phyloP scores from a whole-genome alignment of 2,329 filamentous ascomycete species.

The Alternaria burnsii region DNA sequence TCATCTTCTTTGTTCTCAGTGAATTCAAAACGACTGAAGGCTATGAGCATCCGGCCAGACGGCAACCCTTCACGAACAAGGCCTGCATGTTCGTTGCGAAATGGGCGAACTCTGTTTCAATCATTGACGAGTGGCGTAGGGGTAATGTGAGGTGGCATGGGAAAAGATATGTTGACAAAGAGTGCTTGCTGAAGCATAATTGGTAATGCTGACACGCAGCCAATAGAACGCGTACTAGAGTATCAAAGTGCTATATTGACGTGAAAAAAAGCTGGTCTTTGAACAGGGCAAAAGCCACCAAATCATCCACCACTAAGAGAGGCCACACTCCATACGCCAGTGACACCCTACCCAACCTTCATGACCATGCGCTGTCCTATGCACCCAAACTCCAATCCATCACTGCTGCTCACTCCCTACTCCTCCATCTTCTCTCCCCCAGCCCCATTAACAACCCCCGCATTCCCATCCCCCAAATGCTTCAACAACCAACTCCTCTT shows the following conservation, averaged over 20 bases:
- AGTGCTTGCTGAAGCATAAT: too few relatives aligned
- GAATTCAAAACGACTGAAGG: too few relatives aligned
- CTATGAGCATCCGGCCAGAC: too few relatives aligned
- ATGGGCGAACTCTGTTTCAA: too few relatives aligned
- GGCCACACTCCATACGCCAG: not conserved
- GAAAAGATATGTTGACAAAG: rapidly evolving
- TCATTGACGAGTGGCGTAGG: too few relatives aligned
- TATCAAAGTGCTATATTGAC: not conserved
- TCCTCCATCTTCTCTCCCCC: slow-evolving; percentile 46
- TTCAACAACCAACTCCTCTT: slow-evolving; percentile 92
- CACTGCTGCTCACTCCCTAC: slow-evolving; percentile 10
- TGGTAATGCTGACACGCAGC: too few relatives aligned
- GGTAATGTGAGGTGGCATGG: too few relatives aligned
- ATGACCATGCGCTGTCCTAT: not conserved
- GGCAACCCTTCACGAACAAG: too few relatives aligned
- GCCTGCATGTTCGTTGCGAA: too few relatives aligned
- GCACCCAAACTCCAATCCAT: not conserved
- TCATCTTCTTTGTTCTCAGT: not conserved
- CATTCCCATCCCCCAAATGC: slow-evolving; percentile 67
- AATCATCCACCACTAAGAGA: not conserved
- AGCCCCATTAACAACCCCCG: slow-evolving; percentile 32
- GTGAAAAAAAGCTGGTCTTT: not conserved
- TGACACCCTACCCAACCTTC: not conserved
- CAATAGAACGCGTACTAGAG: not conserved
- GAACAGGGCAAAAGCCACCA: not conserved